Evolutionary conservation across 2,329 filamentous ascomycete genomes (phyloP).

Genomic region (Xylaria sp.): DNA sequence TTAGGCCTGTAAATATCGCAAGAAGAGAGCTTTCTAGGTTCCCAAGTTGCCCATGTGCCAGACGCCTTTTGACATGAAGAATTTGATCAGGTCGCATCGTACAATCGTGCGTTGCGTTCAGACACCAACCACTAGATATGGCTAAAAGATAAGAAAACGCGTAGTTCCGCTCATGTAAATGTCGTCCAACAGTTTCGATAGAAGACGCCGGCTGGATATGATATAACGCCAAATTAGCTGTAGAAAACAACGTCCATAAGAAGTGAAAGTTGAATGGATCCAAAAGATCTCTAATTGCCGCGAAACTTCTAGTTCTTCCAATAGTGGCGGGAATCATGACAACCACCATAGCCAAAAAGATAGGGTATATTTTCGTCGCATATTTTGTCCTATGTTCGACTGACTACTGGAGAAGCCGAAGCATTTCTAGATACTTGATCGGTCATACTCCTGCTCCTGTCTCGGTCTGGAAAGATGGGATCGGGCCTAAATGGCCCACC

Average conservation of each 20-base stretch:
- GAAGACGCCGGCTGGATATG: constrained; percentile 42
- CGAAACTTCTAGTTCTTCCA: constrained; percentile 13
- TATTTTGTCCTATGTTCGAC: constrained; percentile 42
- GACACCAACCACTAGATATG: constrained; percentile 24
- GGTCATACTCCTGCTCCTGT: constrained; percentile 47
- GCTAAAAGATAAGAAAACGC: constrained; percentile 21
- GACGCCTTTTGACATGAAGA: constrained; percentile 40
- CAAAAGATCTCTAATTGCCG: constrained; percentile 11
- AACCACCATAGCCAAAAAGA: constrained; percentile 15
- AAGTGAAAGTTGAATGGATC: constrained; percentile 23
- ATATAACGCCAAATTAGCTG: constrained; percentile 37
- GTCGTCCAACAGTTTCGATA: constrained; percentile 37
- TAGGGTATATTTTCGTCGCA: constrained; percentile 5
- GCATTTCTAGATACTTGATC: constrained; percentile 46
- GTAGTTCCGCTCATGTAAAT: constrained; percentile 34
- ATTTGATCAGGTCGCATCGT: constrained; percentile 39
- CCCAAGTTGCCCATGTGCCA: constrained; percentile 35
- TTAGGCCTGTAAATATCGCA: constrained; percentile 42
- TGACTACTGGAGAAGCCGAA: constrained; percentile 47
- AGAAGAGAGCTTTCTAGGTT: constrained; percentile 30
- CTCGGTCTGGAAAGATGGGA: constrained; percentile 51
- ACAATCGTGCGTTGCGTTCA: constrained; percentile 33
- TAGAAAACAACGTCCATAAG: constrained; percentile 34
- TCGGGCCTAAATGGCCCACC: constrained; percentile 48
- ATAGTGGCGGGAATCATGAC: constrained; percentile 8